Conservation (phyloP, 2,329 filamentous ascomycete species). For the Aspergillus intermedius region DNA sequence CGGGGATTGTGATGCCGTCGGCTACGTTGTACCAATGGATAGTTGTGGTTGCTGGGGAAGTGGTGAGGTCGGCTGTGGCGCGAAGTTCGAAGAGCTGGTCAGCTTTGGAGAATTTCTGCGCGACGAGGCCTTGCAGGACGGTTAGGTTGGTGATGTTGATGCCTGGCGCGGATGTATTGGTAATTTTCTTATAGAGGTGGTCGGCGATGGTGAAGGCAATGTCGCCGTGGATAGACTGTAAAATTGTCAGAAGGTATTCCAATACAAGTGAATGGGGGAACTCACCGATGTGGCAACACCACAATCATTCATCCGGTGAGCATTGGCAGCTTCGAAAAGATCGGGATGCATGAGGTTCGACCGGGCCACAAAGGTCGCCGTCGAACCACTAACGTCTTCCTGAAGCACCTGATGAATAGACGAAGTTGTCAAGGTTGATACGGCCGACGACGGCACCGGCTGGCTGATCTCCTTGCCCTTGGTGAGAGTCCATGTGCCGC, state of each 20-base stretch:
- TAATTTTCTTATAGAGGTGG: constrained; percentile 13
- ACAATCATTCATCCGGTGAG: constrained; percentile 40
- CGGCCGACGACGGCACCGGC: constrained; percentile 1
- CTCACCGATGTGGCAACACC: constrained; percentile 43
- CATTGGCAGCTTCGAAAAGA: constrained; percentile 33
- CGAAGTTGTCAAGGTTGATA: constrained; percentile 3
- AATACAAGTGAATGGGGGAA: constrained; percentile 2
- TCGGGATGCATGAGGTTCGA: constrained; percentile 38
- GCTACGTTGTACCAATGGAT: not conserved
- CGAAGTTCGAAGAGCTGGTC: not conserved
- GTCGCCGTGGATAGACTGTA: constrained; percentile 20
- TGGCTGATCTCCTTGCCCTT: constrained; percentile 52
- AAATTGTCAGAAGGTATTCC: not conserved
- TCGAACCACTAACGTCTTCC: constrained; percentile 22
- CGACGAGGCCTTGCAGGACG: constrained; percentile 51
- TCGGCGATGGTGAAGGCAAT: constrained; percentile 20
- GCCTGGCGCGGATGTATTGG: constrained; percentile 7
- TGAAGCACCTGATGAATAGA: constrained; percentile 24
- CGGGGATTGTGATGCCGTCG: not conserved
- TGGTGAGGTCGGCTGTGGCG: not conserved
- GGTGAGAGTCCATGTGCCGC: constrained; percentile 64
- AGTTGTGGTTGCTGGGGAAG: not conserved
- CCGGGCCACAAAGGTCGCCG: constrained; percentile 27
- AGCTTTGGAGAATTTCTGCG: constrained; percentile 19
- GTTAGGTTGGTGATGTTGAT: constrained; percentile 37